Evolutionary conservation across 164 flowering plant genomes (phyloP), one percentile per base, ranked within the genome.

Genomic region (Sextonia rubra): DNA sequence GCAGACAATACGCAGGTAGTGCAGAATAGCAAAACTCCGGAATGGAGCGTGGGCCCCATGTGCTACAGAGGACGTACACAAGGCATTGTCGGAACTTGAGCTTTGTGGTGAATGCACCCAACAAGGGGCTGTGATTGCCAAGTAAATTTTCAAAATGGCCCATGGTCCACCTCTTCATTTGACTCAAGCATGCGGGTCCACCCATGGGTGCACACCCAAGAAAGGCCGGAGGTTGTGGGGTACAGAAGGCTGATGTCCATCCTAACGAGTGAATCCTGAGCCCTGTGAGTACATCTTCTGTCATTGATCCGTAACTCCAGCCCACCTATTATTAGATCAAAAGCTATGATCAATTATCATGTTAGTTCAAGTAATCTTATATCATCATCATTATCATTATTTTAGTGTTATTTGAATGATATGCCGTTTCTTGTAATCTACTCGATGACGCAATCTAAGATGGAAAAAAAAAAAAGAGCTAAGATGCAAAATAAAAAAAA

Each of bases 201-300:
- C 71, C 75, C 0, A 79, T 2, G 0, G 93, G 90, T 0, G 88
- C 84, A 23, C 84, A 84, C 0, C 96, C 96, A 0, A 89, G 78
- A 67, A 90, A 90, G 0, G 80, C 83, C 3, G 82, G 80, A 29
- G 83, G 86, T 12, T 83, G 76, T 0, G 84, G 89, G 0, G 74
- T 55, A 24, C 48, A 69, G 12, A 32, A 75, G 0, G 18, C 52
- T 0, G 88, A 77, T 60, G 25, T 71, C 88, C 91, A 89, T 0
- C 91, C 95, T 49, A 52, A 78, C 1, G 72, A 49, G 65, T 90
- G 92, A 60, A 90, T 87, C 25, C 14, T 60, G 5, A 86, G 30
- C 4, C 92, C 89, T 0, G 95, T 87, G n/a, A 83, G 78, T 0
- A 85, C 63, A 48, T 90, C 93, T 64, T 87, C 92, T 0, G 81